Percentiles rank a stretch among this genome's conserved stretches.
Evolutionary conservation across 352 stramenopile species (phyloP).

Genomic region (Globisporangium heterothallicum): DNA sequence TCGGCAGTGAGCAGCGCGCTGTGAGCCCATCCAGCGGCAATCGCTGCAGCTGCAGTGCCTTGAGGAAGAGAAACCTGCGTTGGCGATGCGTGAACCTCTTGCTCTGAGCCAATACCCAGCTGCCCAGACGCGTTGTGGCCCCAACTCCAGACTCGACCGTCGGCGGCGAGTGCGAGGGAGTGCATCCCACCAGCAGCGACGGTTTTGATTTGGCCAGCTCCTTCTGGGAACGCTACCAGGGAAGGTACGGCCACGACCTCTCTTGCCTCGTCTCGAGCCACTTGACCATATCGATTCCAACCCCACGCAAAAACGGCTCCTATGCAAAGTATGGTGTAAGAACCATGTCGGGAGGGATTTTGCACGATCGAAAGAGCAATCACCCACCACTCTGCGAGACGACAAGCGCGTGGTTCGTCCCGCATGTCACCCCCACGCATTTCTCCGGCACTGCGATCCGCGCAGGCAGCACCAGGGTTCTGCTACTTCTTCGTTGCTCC

Average conservation of each 20-base stretch:
- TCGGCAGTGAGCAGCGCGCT: conserved; percentile 33
- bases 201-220: conserved; percentile 7
- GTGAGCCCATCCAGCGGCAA: conserved; percentile 52
- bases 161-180: conserved; percentile 44
- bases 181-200: conserved; percentile 56
- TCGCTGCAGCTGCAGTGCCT: neutral
- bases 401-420: conserved; percentile 49
- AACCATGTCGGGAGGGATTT: too few relatives aligned
- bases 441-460: conserved; percentile 18
- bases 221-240: conserved; percentile 20
- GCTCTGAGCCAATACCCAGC: conserved; percentile 25
- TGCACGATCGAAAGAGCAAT: neutral
- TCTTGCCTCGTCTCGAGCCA: conserved; percentile 6
- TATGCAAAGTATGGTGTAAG: too few relatives aligned
- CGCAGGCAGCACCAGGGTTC: neutral
- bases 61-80: conserved; percentile 9
- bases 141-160: conserved; percentile 50
- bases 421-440: conserved; percentile 43
- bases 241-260: conserved; percentile 16
- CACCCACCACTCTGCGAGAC: conserved; percentile 20
- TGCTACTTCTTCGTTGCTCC: neutral
- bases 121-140: conserved; percentile 60
- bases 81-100: conserved; percentile 3
- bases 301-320: conserved; percentile 51
- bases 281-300: conserved; percentile 42